phyloP scores from a whole-genome alignment of 495 filamentous ascomycete species.

The Tuber magnatum region DNA sequence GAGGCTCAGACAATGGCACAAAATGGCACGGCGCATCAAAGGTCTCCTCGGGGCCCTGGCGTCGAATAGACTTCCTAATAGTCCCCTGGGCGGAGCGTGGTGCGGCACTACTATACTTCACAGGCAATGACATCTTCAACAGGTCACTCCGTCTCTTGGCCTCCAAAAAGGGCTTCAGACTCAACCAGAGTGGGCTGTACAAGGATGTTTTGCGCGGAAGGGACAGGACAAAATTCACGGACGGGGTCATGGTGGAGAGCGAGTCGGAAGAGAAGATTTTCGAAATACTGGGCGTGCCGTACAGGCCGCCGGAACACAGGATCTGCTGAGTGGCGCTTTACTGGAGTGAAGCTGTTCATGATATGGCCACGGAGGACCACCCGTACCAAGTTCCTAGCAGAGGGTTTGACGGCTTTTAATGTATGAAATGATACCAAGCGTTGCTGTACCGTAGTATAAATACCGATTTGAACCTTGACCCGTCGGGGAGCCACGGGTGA shows the following conservation, averaged over 20 bases:
- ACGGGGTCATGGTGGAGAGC: conserved; percentile 67
- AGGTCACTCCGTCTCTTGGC: conserved; percentile 76
- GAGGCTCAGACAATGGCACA: conserved; percentile 47
- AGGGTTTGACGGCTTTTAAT: neutral
- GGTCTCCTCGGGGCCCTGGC: conserved; percentile 49
- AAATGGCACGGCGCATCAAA: conserved; percentile 86
- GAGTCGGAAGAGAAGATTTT: conserved; percentile 78
- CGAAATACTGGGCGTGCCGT: conserved; percentile 75
- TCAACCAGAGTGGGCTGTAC: conserved; percentile 82
- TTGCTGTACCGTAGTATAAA: neutral
- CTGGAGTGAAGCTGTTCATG: neutral
- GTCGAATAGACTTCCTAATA: conserved; percentile 62
- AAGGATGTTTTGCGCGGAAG: conserved; percentile 61
- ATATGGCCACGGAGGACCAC: neutral
- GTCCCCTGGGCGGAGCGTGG: conserved; percentile 76
- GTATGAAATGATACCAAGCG: neutral
- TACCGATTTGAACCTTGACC: neutral
- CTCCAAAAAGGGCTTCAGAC: conserved; percentile 71
- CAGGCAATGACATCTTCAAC: conserved; percentile 95
- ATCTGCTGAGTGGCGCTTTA: conserved; percentile 54
- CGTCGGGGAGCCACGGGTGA: neutral
- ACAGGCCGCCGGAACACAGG: conserved; percentile 73
- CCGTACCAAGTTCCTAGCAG: neutral
- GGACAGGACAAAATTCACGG: conserved; percentile 57
- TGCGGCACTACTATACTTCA: conserved; percentile 90